Evolutionary conservation across 2,329 filamentous ascomycete genomes (phyloP).

Genomic region (Trichoderma simmonsii): DNA sequence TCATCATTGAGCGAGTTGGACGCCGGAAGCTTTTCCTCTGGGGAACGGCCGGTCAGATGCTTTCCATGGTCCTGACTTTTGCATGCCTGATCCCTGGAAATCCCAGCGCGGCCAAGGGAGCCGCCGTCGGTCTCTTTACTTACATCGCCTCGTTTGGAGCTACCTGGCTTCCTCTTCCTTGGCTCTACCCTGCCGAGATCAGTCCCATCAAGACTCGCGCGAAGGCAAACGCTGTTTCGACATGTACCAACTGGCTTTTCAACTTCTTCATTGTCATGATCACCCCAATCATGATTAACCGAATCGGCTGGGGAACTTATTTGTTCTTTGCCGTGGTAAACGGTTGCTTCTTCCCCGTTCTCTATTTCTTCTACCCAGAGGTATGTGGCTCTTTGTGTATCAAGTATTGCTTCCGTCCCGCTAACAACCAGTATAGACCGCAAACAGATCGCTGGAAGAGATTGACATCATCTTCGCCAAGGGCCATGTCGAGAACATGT

Average conservation of each 20-base stretch:
- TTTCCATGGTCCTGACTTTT: conserved; percentile 60
- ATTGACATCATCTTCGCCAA: conserved; percentile 60
- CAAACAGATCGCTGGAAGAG: conserved; percentile 47
- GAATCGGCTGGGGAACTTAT: conserved; percentile 52
- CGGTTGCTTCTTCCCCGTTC: conserved; percentile 30
- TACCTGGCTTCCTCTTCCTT: conserved; percentile 62
- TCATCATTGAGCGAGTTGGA: conserved; percentile 47
- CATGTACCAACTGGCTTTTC: conserved; percentile 57
- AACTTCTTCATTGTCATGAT: conserved; percentile 52
- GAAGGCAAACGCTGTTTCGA: conserved; percentile 53
- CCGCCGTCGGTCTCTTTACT: conserved; percentile 49
- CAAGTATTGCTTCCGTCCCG: background rate
- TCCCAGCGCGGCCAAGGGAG: conserved; percentile 60
- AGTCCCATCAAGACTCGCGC: conserved; percentile 48
- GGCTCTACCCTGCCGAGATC: conserved; percentile 55
- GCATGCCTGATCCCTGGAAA: conserved; percentile 64
- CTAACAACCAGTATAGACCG: conserved; percentile 13
- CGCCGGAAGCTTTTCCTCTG: conserved; percentile 46
- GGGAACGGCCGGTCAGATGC: conserved; percentile 45
- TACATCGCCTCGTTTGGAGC: conserved; percentile 69
- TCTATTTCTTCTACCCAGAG: conserved; percentile 50
- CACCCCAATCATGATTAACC: conserved; percentile 51
- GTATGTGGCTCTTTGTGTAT: conserved; percentile 27
- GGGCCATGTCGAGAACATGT: conserved; percentile 56
- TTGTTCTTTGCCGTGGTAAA: conserved; percentile 49